Percentiles rank a stretch among this genome's conserved stretches.
phyloP scores from a whole-genome alignment of 1,284 basidiomycete genomes.

The Puccinia triticina region DNA sequence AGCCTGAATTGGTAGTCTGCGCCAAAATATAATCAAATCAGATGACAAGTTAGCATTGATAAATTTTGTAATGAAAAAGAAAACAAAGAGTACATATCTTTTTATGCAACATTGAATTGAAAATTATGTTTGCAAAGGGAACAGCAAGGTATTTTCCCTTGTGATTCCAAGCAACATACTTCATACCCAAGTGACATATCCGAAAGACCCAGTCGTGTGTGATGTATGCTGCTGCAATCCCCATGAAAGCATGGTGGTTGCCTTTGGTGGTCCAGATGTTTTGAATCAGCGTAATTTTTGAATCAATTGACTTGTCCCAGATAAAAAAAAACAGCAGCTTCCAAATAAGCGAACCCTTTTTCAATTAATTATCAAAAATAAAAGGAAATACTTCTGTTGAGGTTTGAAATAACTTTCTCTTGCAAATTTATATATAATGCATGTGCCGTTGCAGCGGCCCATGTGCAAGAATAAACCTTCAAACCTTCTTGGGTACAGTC shows the following conservation, averaged over 20 bases:
- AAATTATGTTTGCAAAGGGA: conserved; percentile 1
- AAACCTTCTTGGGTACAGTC: neutral
- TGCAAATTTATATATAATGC: too few species aligned
- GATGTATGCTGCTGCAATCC: neutral
- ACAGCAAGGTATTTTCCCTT: conserved; percentile 12
- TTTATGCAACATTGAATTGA: neutral
- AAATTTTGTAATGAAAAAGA: too few species aligned
- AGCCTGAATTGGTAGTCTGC: conserved; percentile 1
- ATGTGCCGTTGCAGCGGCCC: neutral
- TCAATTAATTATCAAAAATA: neutral
- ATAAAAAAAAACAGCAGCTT: too few species aligned
- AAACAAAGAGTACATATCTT: conserved; percentile 21
- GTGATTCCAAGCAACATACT: conserved; percentile 1
- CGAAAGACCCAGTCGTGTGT: neutral
- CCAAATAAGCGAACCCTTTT: neutral
- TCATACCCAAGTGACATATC: neutral
- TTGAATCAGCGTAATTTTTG: conserved; percentile 13
- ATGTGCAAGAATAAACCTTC: neutral
- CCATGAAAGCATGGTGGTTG: conserved; percentile 11
- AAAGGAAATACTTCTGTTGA: neutral
- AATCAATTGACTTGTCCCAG: too few species aligned
- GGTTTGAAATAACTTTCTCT: neutral
- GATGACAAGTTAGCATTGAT: too few species aligned
- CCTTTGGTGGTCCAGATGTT: too few species aligned
- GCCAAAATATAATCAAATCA: neutral